Evolutionary conservation across 495 filamentous ascomycete species (phyloP), one percentile per base, ranked within the genome.

Genomic region (Chaetomium fimeti): DNA sequence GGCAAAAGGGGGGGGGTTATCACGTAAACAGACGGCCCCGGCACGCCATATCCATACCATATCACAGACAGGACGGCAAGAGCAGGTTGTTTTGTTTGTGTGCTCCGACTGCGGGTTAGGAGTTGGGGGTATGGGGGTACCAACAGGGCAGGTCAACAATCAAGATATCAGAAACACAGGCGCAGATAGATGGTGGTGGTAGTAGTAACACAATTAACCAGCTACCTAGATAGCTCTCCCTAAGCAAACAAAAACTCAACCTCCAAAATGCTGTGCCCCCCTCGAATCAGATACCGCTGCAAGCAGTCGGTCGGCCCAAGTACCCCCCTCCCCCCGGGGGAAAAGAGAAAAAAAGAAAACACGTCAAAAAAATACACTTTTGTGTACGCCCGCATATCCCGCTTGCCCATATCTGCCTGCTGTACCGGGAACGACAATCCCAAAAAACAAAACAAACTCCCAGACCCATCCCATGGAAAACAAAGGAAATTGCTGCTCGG

Each of bases 331-430:
- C n/a, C n/a, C n/a, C n/a, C n/a, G n/a, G n/a, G n/a, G n/a, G n/a
- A n/a, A n/a, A n/a, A n/a, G n/a, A n/a, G 20, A 48, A 48, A n/a
- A 49, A 11, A 12, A 25, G 2, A 29, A 54, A 18, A 32, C 6
- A n/a, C 15, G 42, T 4, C 11, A 57, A 18, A 60, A 36, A 32
- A 47, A 3, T 2, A 60, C 40, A 60, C 57, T 60, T 60, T 48
- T 60, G 49, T 60, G 57, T 60, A 60, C 25, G 52, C 56, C 22
- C n/a, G 36, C 36, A 25, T 43, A 16, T 55, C 38, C 24, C 24
- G 20, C 55, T 24, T 12, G 22, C 38, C 7, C 27, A 18, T 18
- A 22, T 48, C 16, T 56, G 43, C 53, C 29, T 24, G 16, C 29
- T 25, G 3, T 56, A 12, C 52, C 52, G 13, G 29, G 16, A 18